phyloP scores from a whole-genome alignment of 352 stramenopile species.

The Phytophthora colocasiae region DNA sequence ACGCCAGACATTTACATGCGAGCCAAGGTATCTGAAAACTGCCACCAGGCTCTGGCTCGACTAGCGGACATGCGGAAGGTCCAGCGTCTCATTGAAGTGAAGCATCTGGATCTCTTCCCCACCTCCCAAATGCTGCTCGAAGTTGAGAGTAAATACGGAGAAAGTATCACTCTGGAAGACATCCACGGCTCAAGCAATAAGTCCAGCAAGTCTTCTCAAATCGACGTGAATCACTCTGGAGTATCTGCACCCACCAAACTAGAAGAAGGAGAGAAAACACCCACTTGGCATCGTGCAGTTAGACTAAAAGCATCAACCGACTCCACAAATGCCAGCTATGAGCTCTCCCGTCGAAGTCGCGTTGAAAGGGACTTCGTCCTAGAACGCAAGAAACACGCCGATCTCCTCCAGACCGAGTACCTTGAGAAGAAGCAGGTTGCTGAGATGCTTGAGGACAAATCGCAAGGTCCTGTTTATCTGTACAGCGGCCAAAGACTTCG shows the following conservation, averaged over 20 bases:
- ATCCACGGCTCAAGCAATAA: slow-evolving; percentile 60
- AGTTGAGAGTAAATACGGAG: slow-evolving; percentile 92
- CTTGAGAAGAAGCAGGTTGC: slow-evolving; percentile 44
- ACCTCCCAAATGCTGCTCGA: slow-evolving; percentile 78
- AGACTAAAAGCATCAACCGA: slow-evolving; percentile 80
- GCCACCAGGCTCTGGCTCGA: slow-evolving; percentile 75
- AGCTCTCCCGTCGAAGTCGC: slow-evolving; percentile 53
- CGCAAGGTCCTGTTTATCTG: slow-evolving; percentile 67
- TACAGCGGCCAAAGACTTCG: slow-evolving; percentile 91
- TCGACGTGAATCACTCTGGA: slow-evolving; percentile 14
- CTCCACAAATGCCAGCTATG: slow-evolving; percentile 71
- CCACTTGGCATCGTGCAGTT: slow-evolving; percentile 11
- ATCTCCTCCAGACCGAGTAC: slow-evolving; percentile 45
- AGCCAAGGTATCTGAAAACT: slow-evolving; percentile 83
- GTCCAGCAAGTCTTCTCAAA: slow-evolving; percentile 9
- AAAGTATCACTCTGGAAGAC: slow-evolving; percentile 90
- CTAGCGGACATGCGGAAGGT: slow-evolving; percentile 74
- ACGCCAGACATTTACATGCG: slow-evolving; percentile 92
- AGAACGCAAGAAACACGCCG: slow-evolving; percentile 44
- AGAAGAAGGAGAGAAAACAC: slow-evolving; percentile 10
- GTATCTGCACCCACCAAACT: slow-evolving; percentile 4
- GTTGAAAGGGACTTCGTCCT: slow-evolving; percentile 68
- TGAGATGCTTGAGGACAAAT: slow-evolving; percentile 37
- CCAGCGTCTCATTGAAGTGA: slow-evolving; percentile 58
- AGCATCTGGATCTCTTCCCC: slow-evolving; percentile 80